phyloP scores from a whole-genome alignment of 2,329 filamentous ascomycete genomes.

The Bipolaris gigantea region DNA sequence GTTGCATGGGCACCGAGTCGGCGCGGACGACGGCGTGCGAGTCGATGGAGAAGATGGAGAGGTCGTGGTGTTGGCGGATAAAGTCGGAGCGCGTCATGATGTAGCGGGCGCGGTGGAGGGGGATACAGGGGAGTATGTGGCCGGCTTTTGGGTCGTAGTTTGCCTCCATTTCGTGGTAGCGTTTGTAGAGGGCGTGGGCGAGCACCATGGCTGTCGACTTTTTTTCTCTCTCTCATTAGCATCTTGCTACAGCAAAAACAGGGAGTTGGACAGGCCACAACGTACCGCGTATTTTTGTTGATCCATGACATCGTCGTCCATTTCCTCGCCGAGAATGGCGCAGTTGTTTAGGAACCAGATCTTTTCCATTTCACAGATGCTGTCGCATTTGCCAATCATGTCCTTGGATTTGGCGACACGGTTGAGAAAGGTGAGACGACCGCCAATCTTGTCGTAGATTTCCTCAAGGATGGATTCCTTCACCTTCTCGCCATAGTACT shows the following conservation, averaged over 20 bases:
- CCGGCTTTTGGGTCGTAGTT: constrained; percentile 68
- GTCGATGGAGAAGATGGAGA: constrained; percentile 95
- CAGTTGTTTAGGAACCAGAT: constrained; percentile 78
- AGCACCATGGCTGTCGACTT: constrained; percentile 93
- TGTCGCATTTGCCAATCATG: constrained; percentile 77
- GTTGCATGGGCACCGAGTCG: constrained; percentile 94
- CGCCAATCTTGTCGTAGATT: constrained; percentile 85
- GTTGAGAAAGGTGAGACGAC: constrained; percentile 83
- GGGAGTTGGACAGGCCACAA: constrained; percentile 21
- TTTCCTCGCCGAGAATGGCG: constrained; percentile 73
- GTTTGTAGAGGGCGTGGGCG: constrained; percentile 85
- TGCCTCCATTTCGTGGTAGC: constrained; percentile 64
- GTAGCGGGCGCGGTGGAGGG: constrained; percentile 54
- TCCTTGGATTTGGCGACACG: constrained; percentile 83
- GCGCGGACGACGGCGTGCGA: constrained; percentile 83
- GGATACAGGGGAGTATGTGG: constrained; percentile 76
- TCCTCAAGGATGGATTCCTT: constrained; percentile 63
- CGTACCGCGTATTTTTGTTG: constrained; percentile 92
- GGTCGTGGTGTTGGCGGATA: constrained; percentile 86
- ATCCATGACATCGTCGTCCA: constrained; percentile 98
- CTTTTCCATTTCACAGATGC: constrained; percentile 71
- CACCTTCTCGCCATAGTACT: constrained; percentile 70
- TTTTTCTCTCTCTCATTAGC: too few species aligned
- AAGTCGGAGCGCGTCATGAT: constrained; percentile 97
- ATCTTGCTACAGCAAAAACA: too few species aligned